phyloP scores from a whole-genome alignment of 2,329 filamentous ascomycete species.

The Sporothrix dimorphospora region DNA sequence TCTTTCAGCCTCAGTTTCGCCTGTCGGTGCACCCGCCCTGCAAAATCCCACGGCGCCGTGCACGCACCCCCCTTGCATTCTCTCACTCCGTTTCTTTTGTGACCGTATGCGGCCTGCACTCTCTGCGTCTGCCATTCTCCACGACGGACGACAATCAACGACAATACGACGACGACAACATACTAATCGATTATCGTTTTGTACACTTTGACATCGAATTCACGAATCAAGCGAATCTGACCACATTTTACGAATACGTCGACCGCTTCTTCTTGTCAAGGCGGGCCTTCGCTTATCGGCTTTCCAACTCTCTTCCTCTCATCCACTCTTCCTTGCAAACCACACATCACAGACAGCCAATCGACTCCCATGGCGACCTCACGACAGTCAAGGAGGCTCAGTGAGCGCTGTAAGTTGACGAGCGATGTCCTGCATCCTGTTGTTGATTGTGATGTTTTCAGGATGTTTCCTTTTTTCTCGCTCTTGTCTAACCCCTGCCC shows the following conservation, averaged over 20 bases:
- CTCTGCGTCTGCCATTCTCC: neutral
- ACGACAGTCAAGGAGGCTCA: conserved; percentile 22
- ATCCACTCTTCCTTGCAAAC: too few relatives aligned
- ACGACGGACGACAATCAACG: neutral
- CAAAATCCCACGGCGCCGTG: conserved; percentile 8
- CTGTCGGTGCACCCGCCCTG: conserved; percentile 16
- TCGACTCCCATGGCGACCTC: neutral
- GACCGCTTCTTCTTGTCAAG: neutral
- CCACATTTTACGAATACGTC: too few relatives aligned
- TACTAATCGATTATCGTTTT: neutral
- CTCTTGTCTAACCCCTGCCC: neutral
- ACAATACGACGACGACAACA: neutral
- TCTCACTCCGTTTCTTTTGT: neutral
- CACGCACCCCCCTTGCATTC: conserved; percentile 4
- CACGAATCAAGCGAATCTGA: neutral
- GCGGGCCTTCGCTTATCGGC: neutral
- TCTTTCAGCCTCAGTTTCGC: neutral
- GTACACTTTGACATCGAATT: neutral
- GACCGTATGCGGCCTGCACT: neutral
- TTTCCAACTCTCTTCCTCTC: neutral
- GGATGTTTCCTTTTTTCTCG: neutral
- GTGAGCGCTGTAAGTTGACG: conserved; percentile 24
- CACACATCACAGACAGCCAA: neutral
- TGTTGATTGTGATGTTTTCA: neutral
- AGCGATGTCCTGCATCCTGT: neutral